Conservation (phyloP, 345 rosid genomes). For the Camelina neglecta region DNA sequence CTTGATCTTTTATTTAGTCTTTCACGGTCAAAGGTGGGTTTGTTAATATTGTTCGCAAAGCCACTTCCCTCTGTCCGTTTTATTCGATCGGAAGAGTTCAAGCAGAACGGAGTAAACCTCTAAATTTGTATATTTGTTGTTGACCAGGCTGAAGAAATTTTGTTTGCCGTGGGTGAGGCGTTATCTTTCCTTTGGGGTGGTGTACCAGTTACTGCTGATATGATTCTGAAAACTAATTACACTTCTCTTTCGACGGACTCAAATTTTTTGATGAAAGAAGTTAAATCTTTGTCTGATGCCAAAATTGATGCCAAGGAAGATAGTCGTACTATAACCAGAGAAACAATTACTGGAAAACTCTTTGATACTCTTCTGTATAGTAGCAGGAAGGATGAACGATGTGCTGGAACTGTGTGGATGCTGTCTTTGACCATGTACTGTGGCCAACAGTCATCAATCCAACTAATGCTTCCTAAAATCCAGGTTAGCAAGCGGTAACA, state of each 20-base stretch:
- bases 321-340: slow-evolving; percentile 59
- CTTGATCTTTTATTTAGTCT: slow-evolving; percentile 85
- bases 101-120: slow-evolving; percentile 20
- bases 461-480: slow-evolving; percentile 89
- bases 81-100: slow-evolving; percentile 16
- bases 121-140: slow-evolving; percentile 27
- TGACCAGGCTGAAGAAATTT: slow-evolving; percentile 88
- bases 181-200: slow-evolving; percentile 93
- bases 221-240: slow-evolving; percentile 87
- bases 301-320: slow-evolving; percentile 55
- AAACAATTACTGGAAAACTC: slow-evolving; percentile 69
- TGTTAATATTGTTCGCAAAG: slow-evolving; percentile 13
- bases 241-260: slow-evolving; percentile 85
- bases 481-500: slow-evolving; percentile 63
- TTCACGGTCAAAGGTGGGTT: slow-evolving; percentile 82
- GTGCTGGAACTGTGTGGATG: slow-evolving; percentile 97
- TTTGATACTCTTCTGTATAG: slow-evolving; percentile 86
- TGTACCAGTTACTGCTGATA: slow-evolving; percentile 84
- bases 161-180: slow-evolving; percentile 98
- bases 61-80: slow-evolving; percentile 14
- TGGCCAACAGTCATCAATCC: slow-evolving; percentile 84
- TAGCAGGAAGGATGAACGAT: slow-evolving; percentile 92
- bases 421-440: slow-evolving; percentile 89
- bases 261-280: slow-evolving; percentile 82
- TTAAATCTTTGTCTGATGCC: slow-evolving; percentile 55